Evolutionary conservation across 139 green algal genomes (phyloP), one percentile per base, ranked within the genome.

Genomic region (Chlorella sp.): DNA sequence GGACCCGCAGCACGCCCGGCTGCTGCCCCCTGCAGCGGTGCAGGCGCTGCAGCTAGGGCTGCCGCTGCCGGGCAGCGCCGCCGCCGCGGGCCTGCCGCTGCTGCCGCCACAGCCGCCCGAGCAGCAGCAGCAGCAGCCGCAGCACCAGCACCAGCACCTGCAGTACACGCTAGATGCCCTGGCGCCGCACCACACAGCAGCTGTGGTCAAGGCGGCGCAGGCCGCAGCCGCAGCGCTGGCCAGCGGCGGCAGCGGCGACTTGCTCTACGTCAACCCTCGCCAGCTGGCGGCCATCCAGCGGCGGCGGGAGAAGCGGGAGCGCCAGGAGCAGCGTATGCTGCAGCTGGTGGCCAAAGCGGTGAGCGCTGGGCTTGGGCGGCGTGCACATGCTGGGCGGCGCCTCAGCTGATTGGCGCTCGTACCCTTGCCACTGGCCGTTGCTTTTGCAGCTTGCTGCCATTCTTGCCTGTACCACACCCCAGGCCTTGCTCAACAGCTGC

Each of bases 241-340:
- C 12, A 20, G 11, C 7, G 44, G 44, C 25, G 39, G 38, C 38
- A 28, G 62, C n/a, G 16, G 26, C 6, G 51, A 67, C n/a, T 6
- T 63, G 28, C 9, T 64, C 3, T 65, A 64, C 28, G 78, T 84
- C n/a, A 75, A 84, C 63, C 64, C n/a, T 0, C 67, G 47, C 13
- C 78, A 74, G 63, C 63, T 84, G 30, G 78, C 64, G 13, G 36
- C 64, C n/a, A 76, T 84, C 18, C 76, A 73, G 23, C 57, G 76
- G 76, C 76, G 76, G 60, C 76, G 76, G 34, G 34, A 36, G 30
- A 68, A 82, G 60, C 76, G 76, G 5, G 32, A 56, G 56, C 21
- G 47, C 7, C 69, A 55, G 69, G 69, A 75, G 34, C 32, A 57
- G 36, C 47, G 47, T 38, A 75, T n/a, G 69, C 69, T 56, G 69